Base-by-base conservation (phyloP, 352 stramenopile genomes). In the Elongisporangium senticosum region DNA sequence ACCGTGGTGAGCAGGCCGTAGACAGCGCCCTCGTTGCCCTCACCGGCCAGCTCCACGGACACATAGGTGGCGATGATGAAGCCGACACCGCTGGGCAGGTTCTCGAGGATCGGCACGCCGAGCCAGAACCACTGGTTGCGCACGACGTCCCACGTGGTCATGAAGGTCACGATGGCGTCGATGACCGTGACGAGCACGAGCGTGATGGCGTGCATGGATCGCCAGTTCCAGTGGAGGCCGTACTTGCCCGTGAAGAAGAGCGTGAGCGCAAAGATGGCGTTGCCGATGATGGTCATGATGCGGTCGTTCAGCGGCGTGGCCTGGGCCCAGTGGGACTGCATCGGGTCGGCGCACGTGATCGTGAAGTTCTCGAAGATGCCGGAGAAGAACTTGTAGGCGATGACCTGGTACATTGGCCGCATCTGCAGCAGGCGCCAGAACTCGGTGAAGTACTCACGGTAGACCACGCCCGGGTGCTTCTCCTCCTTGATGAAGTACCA, bases 121-220 rank as follows among this genome's bases (percentile, higher is more conserved):
- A 81, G 53, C 64, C 65, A 80, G 51, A 83, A 82, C 75, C 75
- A 85, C 54, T 77, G 67, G 55, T 69, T 70, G 21, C 75, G 72
- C 7, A 79, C 3, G 0, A 78, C 56, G 26, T 70, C 69, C 69
- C 71, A 83, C 1, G 60, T 69, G 0, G 67, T 72, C 11, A 76
- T 49, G 40, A 79, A 61, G 1, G 65, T 65, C 23, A 71, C 63
- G 20, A 72, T 61, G 3, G 58, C 63, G 53, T 75, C 68, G 49
- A 79, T 59, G 10, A 74, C 53, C 4, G 58, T 70, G 39, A 79
- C 65, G 5, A 64, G 10, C 13, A 76, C 28, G 21, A 63, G 63
- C 14, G 58, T 73, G 28, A 64, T 65, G 6, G 62, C 65, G 37
- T 70, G 59, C 59, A 73, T 73, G 17, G 49, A 59, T 6, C 65